Evolutionary conservation across 805 yeast species (phyloP), one percentile per base, ranked within the genome.

Genomic region (Cyberlindnera galapagoensis): DNA sequence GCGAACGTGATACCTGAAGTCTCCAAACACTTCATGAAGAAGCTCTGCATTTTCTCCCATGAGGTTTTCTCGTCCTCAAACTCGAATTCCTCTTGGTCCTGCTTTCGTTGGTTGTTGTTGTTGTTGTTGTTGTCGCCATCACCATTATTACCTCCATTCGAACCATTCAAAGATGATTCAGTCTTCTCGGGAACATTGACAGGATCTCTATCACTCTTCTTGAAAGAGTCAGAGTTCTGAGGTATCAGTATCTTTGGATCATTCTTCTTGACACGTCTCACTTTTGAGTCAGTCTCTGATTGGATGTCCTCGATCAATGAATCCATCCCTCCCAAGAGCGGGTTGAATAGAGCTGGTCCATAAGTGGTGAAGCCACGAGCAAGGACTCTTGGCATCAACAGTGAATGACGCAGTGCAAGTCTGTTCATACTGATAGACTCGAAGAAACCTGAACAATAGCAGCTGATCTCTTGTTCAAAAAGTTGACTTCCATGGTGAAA

Each of bases 1-100:
- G 84, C 74, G 28, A 81, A 60, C 12, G 88, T 81, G 27, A 83
- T 74, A 3, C 83, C 76, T 0, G 78, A 76, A 0, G 92, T 76
- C 50, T 83, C 92, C 5, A 69, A 39, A 36, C 76, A 67, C 45
- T 74, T 77, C 34, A 56, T 27, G 11, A 38, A 2, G 12, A 49
- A 30, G 2, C 28, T 16, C 16, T 28, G 26, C 17, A 49, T 21
- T 19, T 33, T 40, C 2, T 40, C 46, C 48, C 47, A 49, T 1
- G 18, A 9, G 1, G 34, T 18, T 7, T 43, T 40, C 18, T 40
- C 38, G 12, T 36, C 36, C 1, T 38, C 42, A 12, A 41, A 36
- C 6, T 36, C 35, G 7, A 36, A 35, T 11, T 47, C 37, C 15
- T 31, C 34, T 3, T 43, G 25, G 8, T 39, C 28, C 9, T 35